These are phyloP conservation scores for Trametes cubensis DNA, from an alignment of 768 basidiomycete species.

Conservation along the genomic window DNA sequence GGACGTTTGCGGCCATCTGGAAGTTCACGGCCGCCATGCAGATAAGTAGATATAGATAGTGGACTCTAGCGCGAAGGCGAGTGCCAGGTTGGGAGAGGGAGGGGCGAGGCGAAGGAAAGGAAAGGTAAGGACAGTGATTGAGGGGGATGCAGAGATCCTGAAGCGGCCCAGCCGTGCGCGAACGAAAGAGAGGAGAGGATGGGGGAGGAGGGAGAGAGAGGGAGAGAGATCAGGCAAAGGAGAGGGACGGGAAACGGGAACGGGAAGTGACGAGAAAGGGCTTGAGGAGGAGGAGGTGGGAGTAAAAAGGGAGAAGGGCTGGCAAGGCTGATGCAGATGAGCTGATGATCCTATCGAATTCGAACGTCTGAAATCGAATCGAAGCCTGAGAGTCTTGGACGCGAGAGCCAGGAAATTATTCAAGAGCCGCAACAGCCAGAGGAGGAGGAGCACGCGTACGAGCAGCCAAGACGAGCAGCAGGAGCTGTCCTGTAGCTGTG, in stretches of 20 bases:
- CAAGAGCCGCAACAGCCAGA: too few relatives aligned
- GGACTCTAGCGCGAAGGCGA: neutral
- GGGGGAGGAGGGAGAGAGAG: slow-evolving; percentile 20
- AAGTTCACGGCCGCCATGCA: slow-evolving; percentile 75
- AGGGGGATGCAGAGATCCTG: slow-evolving; percentile 34
- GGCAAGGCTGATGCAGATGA: slow-evolving; percentile 27
- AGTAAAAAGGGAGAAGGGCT: slow-evolving; percentile 13
- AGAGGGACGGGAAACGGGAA: slow-evolving; percentile 16
- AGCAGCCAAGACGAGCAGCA: neutral
- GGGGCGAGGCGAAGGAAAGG: slow-evolving; percentile 5
- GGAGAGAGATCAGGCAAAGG: slow-evolving; percentile 7
- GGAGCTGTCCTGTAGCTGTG: neutral
- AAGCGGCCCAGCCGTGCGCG: slow-evolving; percentile 60
- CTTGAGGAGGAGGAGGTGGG: slow-evolving; percentile 15
- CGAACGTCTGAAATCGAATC: neutral
- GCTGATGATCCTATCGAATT: slow-evolving; percentile 21
- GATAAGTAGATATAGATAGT: slow-evolving; percentile 30
- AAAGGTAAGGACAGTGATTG: slow-evolving; percentile 44
- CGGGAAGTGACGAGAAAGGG: slow-evolving; percentile 17
- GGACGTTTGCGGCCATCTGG: slow-evolving; percentile 65
- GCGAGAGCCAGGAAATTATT: too few relatives aligned
- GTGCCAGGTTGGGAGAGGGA: slow-evolving; percentile 8
- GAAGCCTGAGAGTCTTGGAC: neutral
- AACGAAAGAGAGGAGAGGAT: slow-evolving; percentile 24
- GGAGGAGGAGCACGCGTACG: too few relatives aligned